phyloP scores from a whole-genome alignment of 495 filamentous ascomycete species.

The Lasiosphaeris hirsuta region DNA sequence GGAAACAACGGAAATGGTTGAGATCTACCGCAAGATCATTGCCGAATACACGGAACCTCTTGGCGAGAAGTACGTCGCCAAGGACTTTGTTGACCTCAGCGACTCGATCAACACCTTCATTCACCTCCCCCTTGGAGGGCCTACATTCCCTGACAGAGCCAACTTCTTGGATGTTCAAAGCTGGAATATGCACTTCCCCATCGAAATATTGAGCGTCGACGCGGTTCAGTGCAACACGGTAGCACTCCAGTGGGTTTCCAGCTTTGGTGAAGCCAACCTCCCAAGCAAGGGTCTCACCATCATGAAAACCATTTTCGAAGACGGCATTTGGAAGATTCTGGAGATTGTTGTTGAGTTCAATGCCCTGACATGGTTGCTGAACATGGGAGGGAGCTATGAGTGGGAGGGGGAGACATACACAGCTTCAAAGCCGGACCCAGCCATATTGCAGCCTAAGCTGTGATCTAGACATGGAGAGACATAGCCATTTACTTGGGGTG shows the following conservation, averaged over 20 bases:
- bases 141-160: conserved; percentile 4
- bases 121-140: conserved; percentile 8
- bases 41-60: conserved; percentile 10
- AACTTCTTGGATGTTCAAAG: conserved; percentile 10
- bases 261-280: conserved; percentile 10
- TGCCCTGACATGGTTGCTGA: conserved; percentile 9
- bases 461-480: neutral
- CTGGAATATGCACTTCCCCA: conserved; percentile 13
- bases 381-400: conserved; percentile 15
- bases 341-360: conserved; percentile 13
- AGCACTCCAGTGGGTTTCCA: conserved; percentile 7
- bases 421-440: neutral
- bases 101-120: conserved; percentile 14
- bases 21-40: conserved; percentile 12
- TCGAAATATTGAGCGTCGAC: conserved; percentile 10
- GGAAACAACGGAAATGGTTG: conserved; percentile 3
- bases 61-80: conserved; percentile 11
- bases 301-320: conserved; percentile 9
- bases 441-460: conserved; percentile 1
- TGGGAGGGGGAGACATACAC: conserved; percentile 10
- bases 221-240: conserved; percentile 14
- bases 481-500: too few relatives aligned
- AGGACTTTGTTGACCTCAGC: conserved; percentile 6
- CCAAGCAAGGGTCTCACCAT: conserved; percentile 12
- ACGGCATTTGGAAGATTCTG: conserved; percentile 4